Base-by-base conservation (phyloP, 1,284 basidiomycete species). In the Leccinum pachyderme region DNA sequence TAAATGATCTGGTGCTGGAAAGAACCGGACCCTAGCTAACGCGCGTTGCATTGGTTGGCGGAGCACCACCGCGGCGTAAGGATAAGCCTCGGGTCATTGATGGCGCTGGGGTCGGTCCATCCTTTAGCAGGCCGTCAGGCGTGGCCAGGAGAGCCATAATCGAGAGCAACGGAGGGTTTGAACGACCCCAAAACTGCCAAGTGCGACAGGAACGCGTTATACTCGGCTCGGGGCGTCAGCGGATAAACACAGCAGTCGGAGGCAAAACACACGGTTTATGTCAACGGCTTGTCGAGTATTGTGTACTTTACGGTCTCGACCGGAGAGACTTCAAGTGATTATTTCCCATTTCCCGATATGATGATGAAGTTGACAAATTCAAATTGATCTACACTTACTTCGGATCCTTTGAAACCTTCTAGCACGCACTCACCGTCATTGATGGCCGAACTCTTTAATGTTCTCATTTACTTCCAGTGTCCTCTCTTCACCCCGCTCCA, bases 131-230 rank as follows among this genome's bases (percentile, higher is more conserved):
- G 29, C 51, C 41, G 55, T 41, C 51, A 48, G 7, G 25, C 25
- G 27, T 63, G 57, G 31, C 35, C 33, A 56, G 25, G 43, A 47
- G 25, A 13, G 31, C 39, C 25, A 35, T 28, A 31, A 47, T 49
- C 33, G 8, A 47, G 58, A 31, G 44, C 41, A 54, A 51, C 45
- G 57, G 48, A 31, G 45, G 15, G 6, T 50, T 52, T 47, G 37
- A 31, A 33, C 31, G 54, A 65, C 67, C 67, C 67, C 58, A 72
- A 72, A 68, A 60, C 69, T 72, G 67, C 70, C 67, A 72, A n/a
- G 22, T 47, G 43, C 47, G 32, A 60, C 62, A 66, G 59, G 53
- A 56, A 60, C 61, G 52, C 68, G 59, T 57, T 54, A 47, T 12
- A 25, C 15, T 41, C 33, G 49, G 32, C 12, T 49, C 44, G 27